A percentile compares a stretch with the other conserved stretches of the same genome.
phyloP scores from a whole-genome alignment of 1,284 basidiomycete species.

The Dichomitus squalens region DNA sequence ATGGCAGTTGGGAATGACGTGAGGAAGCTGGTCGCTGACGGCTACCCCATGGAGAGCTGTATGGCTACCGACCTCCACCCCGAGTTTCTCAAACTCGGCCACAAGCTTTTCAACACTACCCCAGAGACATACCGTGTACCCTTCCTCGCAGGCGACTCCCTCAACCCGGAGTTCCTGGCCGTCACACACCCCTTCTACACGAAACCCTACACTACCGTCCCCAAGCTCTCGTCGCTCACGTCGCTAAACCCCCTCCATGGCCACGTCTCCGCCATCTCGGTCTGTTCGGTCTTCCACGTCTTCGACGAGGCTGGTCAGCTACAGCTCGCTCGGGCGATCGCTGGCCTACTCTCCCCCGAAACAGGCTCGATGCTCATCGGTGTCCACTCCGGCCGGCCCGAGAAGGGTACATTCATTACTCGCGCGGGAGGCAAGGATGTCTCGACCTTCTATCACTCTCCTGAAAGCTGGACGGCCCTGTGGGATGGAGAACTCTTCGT shows the following conservation, averaged over 20 bases:
- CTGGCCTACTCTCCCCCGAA: conserved; percentile 38
- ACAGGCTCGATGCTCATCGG: conserved; percentile 39
- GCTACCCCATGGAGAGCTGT: conserved; percentile 34
- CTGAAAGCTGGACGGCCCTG: conserved; percentile 42
- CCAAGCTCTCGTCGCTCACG: conserved; percentile 35
- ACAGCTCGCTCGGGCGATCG: conserved; percentile 39
- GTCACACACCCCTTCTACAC: conserved; percentile 23
- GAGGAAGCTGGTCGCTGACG: conserved; percentile 43
- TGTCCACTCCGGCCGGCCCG: conserved; percentile 23
- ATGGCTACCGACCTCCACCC: conserved; percentile 33
- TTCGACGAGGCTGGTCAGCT: conserved; percentile 44
- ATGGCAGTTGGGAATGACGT: conserved; percentile 43
- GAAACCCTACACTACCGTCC: conserved; percentile 26
- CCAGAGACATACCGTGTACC: conserved; percentile 42
- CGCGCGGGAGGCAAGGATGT: neutral
- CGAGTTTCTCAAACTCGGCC: conserved; percentile 17
- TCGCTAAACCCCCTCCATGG: conserved; percentile 44
- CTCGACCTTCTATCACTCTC: conserved; percentile 34
- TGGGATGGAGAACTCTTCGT: conserved; percentile 47
- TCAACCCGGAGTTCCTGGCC: conserved; percentile 37
- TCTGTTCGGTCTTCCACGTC: conserved; percentile 49
- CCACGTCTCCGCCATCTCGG: conserved; percentile 45
- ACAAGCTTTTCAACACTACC: conserved; percentile 30
- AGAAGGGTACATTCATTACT: conserved; percentile 13
- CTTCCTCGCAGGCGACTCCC: conserved; percentile 45